phyloP scores from a whole-genome alignment of 306 rosid genomes.

The Cajanus cajan region DNA sequence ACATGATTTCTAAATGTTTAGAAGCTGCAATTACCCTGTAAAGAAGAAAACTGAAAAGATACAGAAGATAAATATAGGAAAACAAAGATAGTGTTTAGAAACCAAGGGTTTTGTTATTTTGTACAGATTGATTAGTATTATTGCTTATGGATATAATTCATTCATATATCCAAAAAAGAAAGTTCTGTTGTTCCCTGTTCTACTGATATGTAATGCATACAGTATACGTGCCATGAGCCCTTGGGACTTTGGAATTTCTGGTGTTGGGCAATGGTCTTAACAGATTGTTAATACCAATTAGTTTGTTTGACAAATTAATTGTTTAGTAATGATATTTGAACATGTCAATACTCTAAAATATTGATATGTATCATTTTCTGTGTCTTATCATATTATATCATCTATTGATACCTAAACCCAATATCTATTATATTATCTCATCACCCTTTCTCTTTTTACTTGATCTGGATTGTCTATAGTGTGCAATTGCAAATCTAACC shows the following conservation, averaged over 20 bases:
- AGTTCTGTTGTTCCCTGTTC: conserved; percentile 24
- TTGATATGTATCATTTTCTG: not conserved
- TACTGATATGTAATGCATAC: conserved; percentile 29
- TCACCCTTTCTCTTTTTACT: no score
- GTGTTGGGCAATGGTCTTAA: conserved; percentile 35
- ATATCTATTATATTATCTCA: no score
- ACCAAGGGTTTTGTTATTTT: conserved; percentile 45
- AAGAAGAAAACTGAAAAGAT: conserved; percentile 46
- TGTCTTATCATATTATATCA: not conserved
- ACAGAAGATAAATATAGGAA: conserved; percentile 44
- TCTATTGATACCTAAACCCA: not conserved
- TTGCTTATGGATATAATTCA: conserved; percentile 43
- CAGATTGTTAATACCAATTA: conserved; percentile 17
- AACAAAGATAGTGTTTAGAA: conserved; percentile 34
- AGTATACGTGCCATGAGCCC: conserved; percentile 22
- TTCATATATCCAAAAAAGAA: conserved; percentile 42
- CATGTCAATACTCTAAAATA: not conserved
- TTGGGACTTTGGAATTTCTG: not conserved
- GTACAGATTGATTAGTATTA: conserved; percentile 54
- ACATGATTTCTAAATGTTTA: conserved; percentile 38
- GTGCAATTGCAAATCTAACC: no score
- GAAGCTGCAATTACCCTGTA: conserved; percentile 51
- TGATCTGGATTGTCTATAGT: no score
- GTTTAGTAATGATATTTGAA: not conserved
- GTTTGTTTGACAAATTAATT: conserved; percentile 23